phyloP scores from a whole-genome alignment of 345 rosid species.

The Pistacia vera region DNA sequence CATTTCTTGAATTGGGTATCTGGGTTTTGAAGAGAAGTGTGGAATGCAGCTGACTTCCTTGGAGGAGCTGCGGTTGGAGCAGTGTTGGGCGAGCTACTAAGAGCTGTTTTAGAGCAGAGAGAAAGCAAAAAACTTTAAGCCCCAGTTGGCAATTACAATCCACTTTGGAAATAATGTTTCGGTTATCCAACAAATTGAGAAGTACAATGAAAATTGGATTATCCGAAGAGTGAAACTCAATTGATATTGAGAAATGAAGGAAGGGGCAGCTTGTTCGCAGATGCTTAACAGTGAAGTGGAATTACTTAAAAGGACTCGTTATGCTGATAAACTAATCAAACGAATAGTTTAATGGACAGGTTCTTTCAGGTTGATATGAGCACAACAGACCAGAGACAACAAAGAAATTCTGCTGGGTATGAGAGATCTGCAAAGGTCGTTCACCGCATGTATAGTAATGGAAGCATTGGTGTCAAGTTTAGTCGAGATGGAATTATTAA shows the following conservation, averaged over 20 bases:
- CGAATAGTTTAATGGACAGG: constrained; percentile 14
- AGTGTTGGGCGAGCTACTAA: constrained; percentile 21
- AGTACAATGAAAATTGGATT: constrained; percentile 17
- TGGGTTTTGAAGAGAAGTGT: neutral
- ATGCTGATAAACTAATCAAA: constrained; percentile 20
- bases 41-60: neutral
- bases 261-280: constrained; percentile 19
- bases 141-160: constrained; percentile 18
- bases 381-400: constrained; percentile 21
- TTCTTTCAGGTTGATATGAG: constrained; percentile 22
- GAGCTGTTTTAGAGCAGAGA: neutral
- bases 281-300: constrained; percentile 13
- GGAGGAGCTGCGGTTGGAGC: constrained; percentile 32
- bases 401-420: neutral
- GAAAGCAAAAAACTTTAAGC: constrained; percentile 18
- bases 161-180: constrained; percentile 22
- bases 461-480: neutral
- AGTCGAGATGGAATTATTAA: neutral
- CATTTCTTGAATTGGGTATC: neutral
- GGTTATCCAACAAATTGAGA: constrained; percentile 4
- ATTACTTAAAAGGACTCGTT: neutral
- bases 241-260: neutral
- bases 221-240: constrained; percentile 9
- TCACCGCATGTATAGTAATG: constrained; percentile 6
- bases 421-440: neutral